Conservation (phyloP, 352 stramenopile genomes). For the Phytophthora nicotianae region DNA sequence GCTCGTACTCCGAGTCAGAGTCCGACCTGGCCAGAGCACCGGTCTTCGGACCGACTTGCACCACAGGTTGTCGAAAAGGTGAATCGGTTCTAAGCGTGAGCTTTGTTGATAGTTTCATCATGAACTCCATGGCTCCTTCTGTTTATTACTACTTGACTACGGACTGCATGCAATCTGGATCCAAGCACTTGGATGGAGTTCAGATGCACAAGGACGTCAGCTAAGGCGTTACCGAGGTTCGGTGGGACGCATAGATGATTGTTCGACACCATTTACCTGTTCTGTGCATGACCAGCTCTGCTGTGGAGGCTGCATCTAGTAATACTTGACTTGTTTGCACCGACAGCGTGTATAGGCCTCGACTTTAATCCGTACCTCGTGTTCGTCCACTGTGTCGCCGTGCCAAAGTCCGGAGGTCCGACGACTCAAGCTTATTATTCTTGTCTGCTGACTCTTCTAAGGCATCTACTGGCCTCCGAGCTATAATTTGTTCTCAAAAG, state of each 20-base stretch:
- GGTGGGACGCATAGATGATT: neutral
- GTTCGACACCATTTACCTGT: neutral
- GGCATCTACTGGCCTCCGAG: slow-evolving; percentile 12
- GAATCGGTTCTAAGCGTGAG: too few species aligned
- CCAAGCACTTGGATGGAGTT: neutral
- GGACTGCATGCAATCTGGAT: neutral
- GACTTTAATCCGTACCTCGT: neutral
- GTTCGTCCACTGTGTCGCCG: neutral
- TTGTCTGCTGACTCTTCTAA: slow-evolving; percentile 24
- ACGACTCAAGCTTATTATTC: slow-evolving; percentile 29
- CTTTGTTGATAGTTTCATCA: too few species aligned
- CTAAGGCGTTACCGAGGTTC: neutral
- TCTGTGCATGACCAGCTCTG: neutral
- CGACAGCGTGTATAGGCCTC: neutral
- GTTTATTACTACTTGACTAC: neutral
- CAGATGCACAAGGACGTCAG: neutral
- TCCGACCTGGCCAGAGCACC: too few species aligned
- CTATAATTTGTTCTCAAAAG: slow-evolving; percentile 34
- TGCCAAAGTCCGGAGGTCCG: slow-evolving; percentile 13
- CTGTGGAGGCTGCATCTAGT: too few species aligned
- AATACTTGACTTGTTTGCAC: neutral
- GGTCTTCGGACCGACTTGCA: too few species aligned
- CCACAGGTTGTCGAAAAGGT: too few species aligned
- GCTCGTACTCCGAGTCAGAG: too few species aligned
- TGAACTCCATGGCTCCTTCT: too few species aligned